Conservation (phyloP, 495 filamentous ascomycete genomes). For the Lophiostoma macrostomum region DNA sequence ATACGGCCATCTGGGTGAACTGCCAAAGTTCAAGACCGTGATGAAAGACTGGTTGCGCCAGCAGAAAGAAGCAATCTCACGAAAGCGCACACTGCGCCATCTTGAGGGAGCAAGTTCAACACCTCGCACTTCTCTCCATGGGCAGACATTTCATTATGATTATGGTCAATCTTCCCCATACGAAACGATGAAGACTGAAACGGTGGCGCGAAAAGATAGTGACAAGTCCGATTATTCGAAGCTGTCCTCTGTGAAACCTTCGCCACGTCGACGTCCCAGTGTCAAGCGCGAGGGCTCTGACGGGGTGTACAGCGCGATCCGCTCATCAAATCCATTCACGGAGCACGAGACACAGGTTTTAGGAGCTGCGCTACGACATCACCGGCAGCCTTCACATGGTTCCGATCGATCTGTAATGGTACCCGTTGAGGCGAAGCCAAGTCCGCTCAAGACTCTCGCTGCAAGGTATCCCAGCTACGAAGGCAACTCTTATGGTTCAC, state of each 20-base stretch:
- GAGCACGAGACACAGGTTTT: background rate
- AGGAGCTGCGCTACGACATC: too few relatives aligned
- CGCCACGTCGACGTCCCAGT: background rate
- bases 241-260: background rate
- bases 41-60: conserved; percentile 5
- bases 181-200: conserved; percentile 7
- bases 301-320: conserved; percentile 1
- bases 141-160: background rate
- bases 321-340: conserved; percentile 2
- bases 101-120: background rate
- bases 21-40: conserved; percentile 11
- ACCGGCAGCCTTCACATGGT: background rate
- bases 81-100: background rate
- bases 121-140: background rate
- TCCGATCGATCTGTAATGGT: background rate
- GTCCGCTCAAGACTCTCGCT: background rate
- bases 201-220: too few relatives aligned
- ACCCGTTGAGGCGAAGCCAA: background rate
- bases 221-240: too few relatives aligned
- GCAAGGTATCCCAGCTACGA: background rate
- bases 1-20: conserved; percentile 17
- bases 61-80: background rate
- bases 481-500: background rate
- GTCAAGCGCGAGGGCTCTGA: background rate
- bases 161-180: background rate